Percentiles rank a stretch among this genome's conserved stretches.
These are phyloP conservation scores for Pythium rishiriense DNA, from an alignment of 352 stramenopile genomes.

Conservation along the genomic window DNA sequence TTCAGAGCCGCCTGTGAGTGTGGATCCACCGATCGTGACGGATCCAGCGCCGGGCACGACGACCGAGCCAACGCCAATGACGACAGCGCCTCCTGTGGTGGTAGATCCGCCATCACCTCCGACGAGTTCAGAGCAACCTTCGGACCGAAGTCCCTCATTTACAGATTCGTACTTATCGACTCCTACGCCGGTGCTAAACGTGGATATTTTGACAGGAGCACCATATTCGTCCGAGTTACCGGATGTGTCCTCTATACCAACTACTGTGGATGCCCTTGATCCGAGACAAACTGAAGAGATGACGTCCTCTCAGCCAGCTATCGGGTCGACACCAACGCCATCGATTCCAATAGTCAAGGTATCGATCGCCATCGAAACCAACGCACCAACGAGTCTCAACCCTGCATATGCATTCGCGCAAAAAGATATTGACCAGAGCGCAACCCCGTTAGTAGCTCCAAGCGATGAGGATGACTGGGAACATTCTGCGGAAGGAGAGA, in stretches of 20 bases:
- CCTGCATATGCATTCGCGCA: neutral
- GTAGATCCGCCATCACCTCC: too few relatives aligned
- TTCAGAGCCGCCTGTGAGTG: neutral
- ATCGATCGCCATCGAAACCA: conserved; percentile 13
- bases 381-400: neutral
- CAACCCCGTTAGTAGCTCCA: neutral
- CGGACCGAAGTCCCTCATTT: too few relatives aligned
- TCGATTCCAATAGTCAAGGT: conserved; percentile 6
- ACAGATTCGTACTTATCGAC: too few relatives aligned
- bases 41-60: neutral
- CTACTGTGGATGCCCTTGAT: too few relatives aligned
- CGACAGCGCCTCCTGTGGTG: neutral
- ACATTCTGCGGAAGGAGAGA: conserved; percentile 9
- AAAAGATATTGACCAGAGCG: neutral
- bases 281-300: too few relatives aligned
- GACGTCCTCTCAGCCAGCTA: too few relatives aligned
- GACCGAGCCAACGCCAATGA: neutral
- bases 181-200: too few relatives aligned
- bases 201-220: too few relatives aligned
- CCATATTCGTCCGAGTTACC: too few relatives aligned
- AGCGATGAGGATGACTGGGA: conserved; percentile 12
- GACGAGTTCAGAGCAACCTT: too few relatives aligned
- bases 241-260: too few relatives aligned
- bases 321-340: too few relatives aligned
- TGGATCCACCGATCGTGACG: neutral